Conservation (phyloP, 257 asterid species). For the Pogostemon cablin region DNA sequence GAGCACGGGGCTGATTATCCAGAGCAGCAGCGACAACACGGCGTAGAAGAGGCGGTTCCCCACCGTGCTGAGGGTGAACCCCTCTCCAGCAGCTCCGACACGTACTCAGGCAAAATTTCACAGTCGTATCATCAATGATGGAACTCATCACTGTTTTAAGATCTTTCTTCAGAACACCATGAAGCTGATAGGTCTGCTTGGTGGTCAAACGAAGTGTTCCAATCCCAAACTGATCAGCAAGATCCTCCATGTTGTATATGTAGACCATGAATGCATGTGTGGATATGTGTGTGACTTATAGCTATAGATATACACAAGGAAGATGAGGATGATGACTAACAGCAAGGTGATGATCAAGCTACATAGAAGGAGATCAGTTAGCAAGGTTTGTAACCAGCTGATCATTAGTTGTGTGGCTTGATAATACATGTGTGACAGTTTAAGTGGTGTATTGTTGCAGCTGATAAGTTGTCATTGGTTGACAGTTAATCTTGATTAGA, state of each 20-base stretch:
- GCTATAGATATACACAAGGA: no score
- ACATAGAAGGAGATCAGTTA: no score
- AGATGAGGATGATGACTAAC: no score
- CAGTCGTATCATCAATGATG: conserved; percentile 24
- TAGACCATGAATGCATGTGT: no score
- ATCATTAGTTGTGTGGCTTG: no score
- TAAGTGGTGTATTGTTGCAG: no score
- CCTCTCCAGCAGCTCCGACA: conserved; percentile 66
- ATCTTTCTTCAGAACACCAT: conserved; percentile 84
- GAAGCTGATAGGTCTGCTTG: conserved; percentile 95
- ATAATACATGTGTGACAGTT: no score
- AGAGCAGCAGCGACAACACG: conserved; percentile 78
- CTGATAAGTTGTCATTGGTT: no score
- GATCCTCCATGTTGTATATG: conserved; percentile 98
- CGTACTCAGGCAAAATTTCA: conserved; percentile 45
- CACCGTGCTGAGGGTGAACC: conserved; percentile 67
- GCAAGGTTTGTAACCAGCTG: no score
- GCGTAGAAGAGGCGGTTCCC: conserved; percentile 83
- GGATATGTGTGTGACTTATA: no score
- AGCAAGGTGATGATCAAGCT: no score
- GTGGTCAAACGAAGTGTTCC: conserved; percentile 96
- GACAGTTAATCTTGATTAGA: no score
- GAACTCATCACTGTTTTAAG: conserved; percentile 92
- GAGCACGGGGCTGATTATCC: conserved; percentile 90
- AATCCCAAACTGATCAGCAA: conserved; percentile 95